Conservation (phyloP, 2,329 filamentous ascomycete species). For the Emergomyces pasteurianus region DNA sequence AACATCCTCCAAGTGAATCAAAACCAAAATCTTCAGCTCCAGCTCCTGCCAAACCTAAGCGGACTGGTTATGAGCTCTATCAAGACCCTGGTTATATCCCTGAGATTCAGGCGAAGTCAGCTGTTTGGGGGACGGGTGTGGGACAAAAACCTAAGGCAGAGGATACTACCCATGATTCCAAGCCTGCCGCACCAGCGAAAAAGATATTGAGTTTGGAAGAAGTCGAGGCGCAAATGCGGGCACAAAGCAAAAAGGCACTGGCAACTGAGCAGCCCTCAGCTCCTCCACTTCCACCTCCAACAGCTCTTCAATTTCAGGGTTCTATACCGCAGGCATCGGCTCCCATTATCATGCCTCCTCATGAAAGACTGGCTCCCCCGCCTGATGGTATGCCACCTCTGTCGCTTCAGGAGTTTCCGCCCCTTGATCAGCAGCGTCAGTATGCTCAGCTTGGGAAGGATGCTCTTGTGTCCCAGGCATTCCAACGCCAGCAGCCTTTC, state of each 20-base stretch:
- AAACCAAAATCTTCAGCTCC: constrained; percentile 21
- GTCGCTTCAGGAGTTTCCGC: constrained; percentile 37
- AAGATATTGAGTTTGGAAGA: constrained; percentile 96
- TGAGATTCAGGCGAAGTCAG: constrained; percentile 83
- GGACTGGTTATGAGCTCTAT: constrained; percentile 87
- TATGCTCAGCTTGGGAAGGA: constrained; percentile 25
- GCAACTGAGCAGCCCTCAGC: constrained; percentile 20
- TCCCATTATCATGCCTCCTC: constrained; percentile 10
- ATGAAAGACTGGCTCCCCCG: constrained; percentile 3
- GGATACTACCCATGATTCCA: constrained; percentile 7
- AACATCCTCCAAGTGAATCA: constrained; percentile 37
- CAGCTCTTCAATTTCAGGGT: constrained; percentile 3
- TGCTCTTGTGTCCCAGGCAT: constrained; percentile 24
- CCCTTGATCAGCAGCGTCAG: constrained; percentile 38
- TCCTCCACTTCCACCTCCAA: constrained; percentile 19
- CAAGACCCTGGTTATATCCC: constrained; percentile 71
- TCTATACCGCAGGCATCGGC: neutral
- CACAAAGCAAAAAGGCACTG: constrained; percentile 17
- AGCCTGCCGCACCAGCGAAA: constrained; percentile 34
- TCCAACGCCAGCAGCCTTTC: constrained; percentile 24
- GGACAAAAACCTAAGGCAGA: constrained; percentile 33
- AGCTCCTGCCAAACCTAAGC: constrained; percentile 45
- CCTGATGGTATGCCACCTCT: constrained; percentile 13
- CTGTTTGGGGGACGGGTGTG: constrained; percentile 74
- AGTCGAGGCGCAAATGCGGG: constrained; percentile 82